Conservation (phyloP, 2,329 filamentous ascomycete genomes). For the Trichoderma koningiopsis region DNA sequence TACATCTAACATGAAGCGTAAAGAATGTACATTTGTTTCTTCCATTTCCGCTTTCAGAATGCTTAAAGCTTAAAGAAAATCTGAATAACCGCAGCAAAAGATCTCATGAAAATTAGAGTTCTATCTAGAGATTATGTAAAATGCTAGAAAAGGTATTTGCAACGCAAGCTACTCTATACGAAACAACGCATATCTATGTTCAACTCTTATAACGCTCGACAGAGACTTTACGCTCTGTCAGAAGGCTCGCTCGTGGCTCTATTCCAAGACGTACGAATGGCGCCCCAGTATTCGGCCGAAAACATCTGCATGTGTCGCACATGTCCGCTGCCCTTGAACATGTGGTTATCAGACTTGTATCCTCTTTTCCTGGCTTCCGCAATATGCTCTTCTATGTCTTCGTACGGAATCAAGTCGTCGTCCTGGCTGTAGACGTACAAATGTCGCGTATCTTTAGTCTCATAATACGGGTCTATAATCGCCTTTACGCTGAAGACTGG, state of each 20-base stretch:
- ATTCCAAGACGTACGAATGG: slow-evolving; percentile 40
- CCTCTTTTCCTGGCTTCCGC: slow-evolving; percentile 51
- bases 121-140: neutral
- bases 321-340: slow-evolving; percentile 61
- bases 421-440: slow-evolving; percentile 62
- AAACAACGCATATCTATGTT: neutral
- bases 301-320: slow-evolving; percentile 63
- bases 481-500: slow-evolving; percentile 43
- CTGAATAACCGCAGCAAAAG: neutral
- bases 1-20: neutral
- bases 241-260: slow-evolving; percentile 20
- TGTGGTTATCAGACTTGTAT: slow-evolving; percentile 50
- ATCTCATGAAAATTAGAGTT: neutral
- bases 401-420: slow-evolving; percentile 57
- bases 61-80: neutral
- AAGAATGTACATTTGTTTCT: neutral
- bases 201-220: neutral
- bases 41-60: neutral
- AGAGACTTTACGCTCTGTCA: neutral
- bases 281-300: slow-evolving; percentile 59
- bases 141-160: neutral
- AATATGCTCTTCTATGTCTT: slow-evolving; percentile 59
- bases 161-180: neutral
- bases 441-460: slow-evolving; percentile 44
- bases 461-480: slow-evolving; percentile 43